These are phyloP conservation scores for Acephala macrosclerotiorum DNA, from an alignment of 2,329 filamentous ascomycete genomes.

Conservation along the genomic window DNA sequence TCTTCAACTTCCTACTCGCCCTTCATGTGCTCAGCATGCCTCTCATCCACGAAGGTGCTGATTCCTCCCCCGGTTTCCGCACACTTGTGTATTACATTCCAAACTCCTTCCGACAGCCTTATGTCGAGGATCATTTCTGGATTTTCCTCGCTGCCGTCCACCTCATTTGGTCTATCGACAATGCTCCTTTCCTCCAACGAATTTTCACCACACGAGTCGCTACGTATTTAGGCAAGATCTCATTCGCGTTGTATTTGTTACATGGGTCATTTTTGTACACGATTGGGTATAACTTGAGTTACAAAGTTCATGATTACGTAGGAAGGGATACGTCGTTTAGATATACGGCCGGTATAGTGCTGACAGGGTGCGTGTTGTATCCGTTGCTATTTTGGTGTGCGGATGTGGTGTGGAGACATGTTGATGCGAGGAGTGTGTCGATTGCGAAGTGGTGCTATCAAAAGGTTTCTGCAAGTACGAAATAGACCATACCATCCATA, in stretches of 20 bases:
- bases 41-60: slow-evolving; percentile 4
- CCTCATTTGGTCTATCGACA: slow-evolving; percentile 35
- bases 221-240: slow-evolving; percentile 67
- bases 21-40: slow-evolving; percentile 26
- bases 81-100: slow-evolving; percentile 19
- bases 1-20: slow-evolving; percentile 20
- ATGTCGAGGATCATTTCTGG: slow-evolving; percentile 27
- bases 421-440: slow-evolving; percentile 57
- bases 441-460: slow-evolving; percentile 52
- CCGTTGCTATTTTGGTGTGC: slow-evolving; percentile 56
- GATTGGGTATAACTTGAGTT: slow-evolving; percentile 21
- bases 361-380: slow-evolving; percentile 44
- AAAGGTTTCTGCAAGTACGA: slow-evolving; percentile 9
- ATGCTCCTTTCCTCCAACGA: slow-evolving; percentile 53
- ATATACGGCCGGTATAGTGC: slow-evolving; percentile 29
- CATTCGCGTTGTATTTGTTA: slow-evolving; percentile 66
- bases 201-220: slow-evolving; percentile 65
- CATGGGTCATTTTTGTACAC: slow-evolving; percentile 52
- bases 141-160: slow-evolving; percentile 25
- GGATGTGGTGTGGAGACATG: slow-evolving; percentile 62
- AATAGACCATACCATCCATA: background rate
- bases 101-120: background rate
- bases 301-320: slow-evolving; percentile 13
- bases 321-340: slow-evolving; percentile 16
- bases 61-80: slow-evolving; percentile 20